Base-by-base conservation (phyloP, 2,329 filamentous ascomycete species). In the Helotiales sp. region DNA sequence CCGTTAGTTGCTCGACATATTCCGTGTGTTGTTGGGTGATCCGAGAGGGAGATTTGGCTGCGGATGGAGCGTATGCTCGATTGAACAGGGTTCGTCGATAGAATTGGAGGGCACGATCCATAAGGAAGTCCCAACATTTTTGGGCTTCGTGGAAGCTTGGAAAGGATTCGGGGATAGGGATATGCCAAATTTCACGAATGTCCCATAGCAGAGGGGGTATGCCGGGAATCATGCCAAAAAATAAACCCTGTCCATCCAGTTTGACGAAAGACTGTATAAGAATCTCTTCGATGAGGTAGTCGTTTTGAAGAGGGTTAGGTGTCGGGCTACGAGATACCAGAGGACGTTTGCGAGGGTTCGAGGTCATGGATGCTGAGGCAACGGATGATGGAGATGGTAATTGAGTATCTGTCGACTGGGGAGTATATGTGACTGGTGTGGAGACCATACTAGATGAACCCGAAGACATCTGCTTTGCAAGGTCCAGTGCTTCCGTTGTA, bases 81-180 rank as follows among this genome's bases (percentile, higher is more conserved):
- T 68, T 62, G 54, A 66, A 70, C 2, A 62, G 51, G 8, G 64
- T 65, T 3, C 63, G 64, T 15, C 64, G 60, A 54, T 64, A 68
- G 57, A 67, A 70, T 55, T 68, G 64, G 10, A 70, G 50, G 7
- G 62, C 57, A 25, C 66, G 59, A 38, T 69, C 67, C 64, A 67
- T 65, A 13, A 70, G 62, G 54, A 67, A 67, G 46, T 70, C 69
- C 68, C 69, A 70, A 44, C 64, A 67, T 10, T 51, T 56, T 46
- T 70, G 66, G 3, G 69, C 69, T 9, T 58, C 54, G 3, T 52
- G 44, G 42, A 68, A 66, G n/a, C 59, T 56, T 3, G 57, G 38
- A 56, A 70, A 70, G 1, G 38, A 46, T 12, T 47, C n/a, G 10
- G 67, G 69, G 29, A 70, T 65, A 6, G 64, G 61, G 5, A 66